Percentiles rank a stretch among this genome's conserved stretches.
These are phyloP conservation scores for Citrullus colocynthis DNA, from an alignment of 306 rosid genomes.

Conservation along the genomic window DNA sequence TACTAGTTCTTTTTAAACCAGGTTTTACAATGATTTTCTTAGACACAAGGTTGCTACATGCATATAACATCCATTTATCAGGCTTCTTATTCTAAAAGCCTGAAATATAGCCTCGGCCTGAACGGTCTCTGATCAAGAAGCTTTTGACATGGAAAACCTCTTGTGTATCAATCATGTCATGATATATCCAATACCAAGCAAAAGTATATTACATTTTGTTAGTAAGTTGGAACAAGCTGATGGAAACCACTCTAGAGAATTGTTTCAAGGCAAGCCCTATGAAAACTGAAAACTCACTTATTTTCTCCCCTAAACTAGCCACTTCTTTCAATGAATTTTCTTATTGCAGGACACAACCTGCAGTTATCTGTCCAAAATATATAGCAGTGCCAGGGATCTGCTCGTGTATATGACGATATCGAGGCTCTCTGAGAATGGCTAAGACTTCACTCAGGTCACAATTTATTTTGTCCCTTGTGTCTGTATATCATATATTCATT, in stretches of 20 bases:
- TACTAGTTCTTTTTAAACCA: slow-evolving; percentile 26
- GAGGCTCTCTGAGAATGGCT: not conserved
- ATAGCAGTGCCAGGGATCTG: not conserved
- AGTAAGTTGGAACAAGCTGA: not conserved
- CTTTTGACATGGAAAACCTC: not conserved
- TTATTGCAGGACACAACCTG: not conserved
- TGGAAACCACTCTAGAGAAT: not conserved
- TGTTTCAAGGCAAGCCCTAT: not conserved
- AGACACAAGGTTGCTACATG: not conserved
- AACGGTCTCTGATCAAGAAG: not conserved
- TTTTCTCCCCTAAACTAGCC: not conserved
- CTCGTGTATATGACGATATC: not conserved
- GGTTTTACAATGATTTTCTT: not conserved
- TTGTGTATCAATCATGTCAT: not conserved
- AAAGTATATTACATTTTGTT: not conserved
- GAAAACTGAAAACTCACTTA: not conserved
- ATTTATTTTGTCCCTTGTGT: not conserved
- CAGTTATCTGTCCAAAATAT: not conserved
- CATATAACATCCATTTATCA: not conserved
- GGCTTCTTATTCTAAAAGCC: not conserved
- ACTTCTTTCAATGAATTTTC: not conserved
- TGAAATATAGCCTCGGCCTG: not conserved
- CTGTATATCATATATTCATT: not conserved
- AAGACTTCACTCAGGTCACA: not conserved
- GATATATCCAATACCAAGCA: not conserved